A percentile compares a stretch with the other conserved stretches of the same genome.
Evolutionary conservation across 805 yeast genomes (phyloP).

Genomic region (Candida tibetensis): DNA sequence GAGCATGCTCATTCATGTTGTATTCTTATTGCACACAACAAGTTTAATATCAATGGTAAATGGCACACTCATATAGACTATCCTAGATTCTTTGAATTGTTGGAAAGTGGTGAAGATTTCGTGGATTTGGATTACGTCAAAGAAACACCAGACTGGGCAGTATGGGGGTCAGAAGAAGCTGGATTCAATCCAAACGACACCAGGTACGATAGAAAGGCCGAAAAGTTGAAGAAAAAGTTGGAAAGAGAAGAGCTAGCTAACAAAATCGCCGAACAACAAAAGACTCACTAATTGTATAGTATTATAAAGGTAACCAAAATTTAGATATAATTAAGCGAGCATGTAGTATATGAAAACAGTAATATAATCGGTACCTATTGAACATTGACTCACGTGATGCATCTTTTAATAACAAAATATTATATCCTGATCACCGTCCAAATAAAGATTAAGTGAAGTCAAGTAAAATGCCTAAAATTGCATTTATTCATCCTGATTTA

Average conservation of each 20-base stretch:
- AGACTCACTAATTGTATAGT: too few relatives aligned
- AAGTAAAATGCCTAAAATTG: conserved; percentile 50
- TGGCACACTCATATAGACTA: conserved; percentile 94
- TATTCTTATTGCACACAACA: conserved; percentile 73
- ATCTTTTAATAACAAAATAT: too few relatives aligned
- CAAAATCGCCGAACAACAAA: conserved; percentile 11
- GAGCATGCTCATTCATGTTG: conserved; percentile 97
- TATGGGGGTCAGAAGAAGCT: conserved; percentile 79
- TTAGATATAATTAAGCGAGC: too few relatives aligned
- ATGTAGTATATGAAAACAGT: too few relatives aligned
- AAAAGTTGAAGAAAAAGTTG: conserved; percentile 46
- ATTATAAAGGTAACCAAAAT: too few relatives aligned
- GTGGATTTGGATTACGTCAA: conserved; percentile 76
- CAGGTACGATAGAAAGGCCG: conserved; percentile 62
- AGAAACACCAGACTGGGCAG: conserved; percentile 88
- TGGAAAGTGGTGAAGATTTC: conserved; percentile 64
- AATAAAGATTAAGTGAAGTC: too few relatives aligned
- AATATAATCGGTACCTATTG: too few relatives aligned
- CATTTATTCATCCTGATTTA: conserved; percentile 91
- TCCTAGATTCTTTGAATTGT: conserved; percentile 65
- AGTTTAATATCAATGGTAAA: conserved; percentile 63
- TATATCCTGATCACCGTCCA: too few relatives aligned
- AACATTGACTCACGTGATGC: too few relatives aligned
- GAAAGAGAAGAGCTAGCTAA: conserved; percentile 33
- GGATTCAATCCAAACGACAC: conserved; percentile 90